Evolutionary conservation across 2,329 filamentous ascomycete species (phyloP), one percentile per base, ranked within the genome.

Genomic region (Colletotrichum sp.): DNA sequence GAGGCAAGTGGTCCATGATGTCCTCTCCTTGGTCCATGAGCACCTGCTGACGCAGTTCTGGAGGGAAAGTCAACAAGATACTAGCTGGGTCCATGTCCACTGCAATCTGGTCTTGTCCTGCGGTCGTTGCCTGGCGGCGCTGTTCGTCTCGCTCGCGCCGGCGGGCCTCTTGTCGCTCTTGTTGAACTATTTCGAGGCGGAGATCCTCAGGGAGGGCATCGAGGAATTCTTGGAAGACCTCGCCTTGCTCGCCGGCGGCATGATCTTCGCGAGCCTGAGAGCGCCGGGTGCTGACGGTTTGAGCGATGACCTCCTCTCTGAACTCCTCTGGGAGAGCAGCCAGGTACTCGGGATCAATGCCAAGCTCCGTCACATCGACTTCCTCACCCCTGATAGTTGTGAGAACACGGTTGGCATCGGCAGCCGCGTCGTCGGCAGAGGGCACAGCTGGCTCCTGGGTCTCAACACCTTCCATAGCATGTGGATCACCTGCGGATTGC

Each of bases 321-420:
- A 98, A 93, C 76, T 99, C 97, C 79, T 99, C 97, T 0, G 97
- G 97, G n/a, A 99, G 87, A n/a, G 96, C 97, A 74, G 97, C 95
- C 8, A 99, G 91, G 84, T 98, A 99, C 72, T 98, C 96, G 18
- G 94, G 91, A 82, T 99, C 97, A 79, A 99, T 98, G 64, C 96
- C 96, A 76, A 99, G 90, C 76, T 95, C 95, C 0, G 97, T 99
- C 64, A 99, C 97, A 83, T 99, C 97, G 69, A 98, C 91, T 80
- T 97, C 93, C 77, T 94, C 94, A 30, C 96, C 96, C 75, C 96
- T 90, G 69, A 99, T 96, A 3, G 91, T 96, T 18, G 95, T 97
- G 79, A 93, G 93, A 34, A 98, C 90, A 63, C 96, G 93, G 4
- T 83, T 82, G 30, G 82, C 81, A 24, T 82, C 78, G 10, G 79